Conservation (phyloP, 1,139 yeast genomes). For the Geotrichum macrosporum region DNA sequence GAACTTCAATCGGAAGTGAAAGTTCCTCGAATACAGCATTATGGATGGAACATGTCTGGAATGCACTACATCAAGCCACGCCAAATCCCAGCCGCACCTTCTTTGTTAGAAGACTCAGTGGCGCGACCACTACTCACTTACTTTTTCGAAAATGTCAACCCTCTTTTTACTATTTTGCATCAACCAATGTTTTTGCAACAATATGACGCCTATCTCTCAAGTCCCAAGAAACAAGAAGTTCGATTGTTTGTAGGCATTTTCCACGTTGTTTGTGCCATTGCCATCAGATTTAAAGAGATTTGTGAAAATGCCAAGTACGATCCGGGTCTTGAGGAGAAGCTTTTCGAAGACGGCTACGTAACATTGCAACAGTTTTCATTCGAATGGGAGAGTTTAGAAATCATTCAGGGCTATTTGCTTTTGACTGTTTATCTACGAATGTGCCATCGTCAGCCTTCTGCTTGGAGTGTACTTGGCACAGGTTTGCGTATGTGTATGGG, state of each 20-base stretch:
- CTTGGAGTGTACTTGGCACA: constrained; percentile 50
- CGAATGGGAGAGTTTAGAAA: constrained; percentile 66
- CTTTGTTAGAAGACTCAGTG: constrained; percentile 16
- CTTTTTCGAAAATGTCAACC: constrained; percentile 51
- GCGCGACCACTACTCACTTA: constrained; percentile 39
- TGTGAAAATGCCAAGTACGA: constrained; percentile 34
- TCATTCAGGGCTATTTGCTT: constrained; percentile 60
- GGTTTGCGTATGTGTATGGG: constrained; percentile 54
- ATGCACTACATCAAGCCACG: constrained; percentile 47
- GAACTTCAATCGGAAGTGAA: constrained; percentile 42
- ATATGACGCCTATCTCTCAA: constrained; percentile 39
- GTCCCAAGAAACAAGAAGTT: constrained; percentile 27
- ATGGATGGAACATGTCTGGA: constrained; percentile 69
- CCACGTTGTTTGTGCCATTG: constrained; percentile 48
- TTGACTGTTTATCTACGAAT: constrained; percentile 52
- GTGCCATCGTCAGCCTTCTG: constrained; percentile 55
- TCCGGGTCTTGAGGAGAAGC: constrained; percentile 47
- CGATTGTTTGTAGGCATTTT: constrained; percentile 52
- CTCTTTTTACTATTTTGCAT: constrained; percentile 52
- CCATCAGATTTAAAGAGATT: constrained; percentile 53
- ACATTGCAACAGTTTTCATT: constrained; percentile 50
- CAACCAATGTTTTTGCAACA: constrained; percentile 54
- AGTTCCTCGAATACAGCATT: constrained; percentile 55
- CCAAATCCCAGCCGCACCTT: constrained; percentile 36
- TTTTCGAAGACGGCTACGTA: constrained; percentile 50